Evolutionary conservation across 2,329 filamentous ascomycete genomes (phyloP).

Genomic region (Beauveria scarabaeidicola): DNA sequence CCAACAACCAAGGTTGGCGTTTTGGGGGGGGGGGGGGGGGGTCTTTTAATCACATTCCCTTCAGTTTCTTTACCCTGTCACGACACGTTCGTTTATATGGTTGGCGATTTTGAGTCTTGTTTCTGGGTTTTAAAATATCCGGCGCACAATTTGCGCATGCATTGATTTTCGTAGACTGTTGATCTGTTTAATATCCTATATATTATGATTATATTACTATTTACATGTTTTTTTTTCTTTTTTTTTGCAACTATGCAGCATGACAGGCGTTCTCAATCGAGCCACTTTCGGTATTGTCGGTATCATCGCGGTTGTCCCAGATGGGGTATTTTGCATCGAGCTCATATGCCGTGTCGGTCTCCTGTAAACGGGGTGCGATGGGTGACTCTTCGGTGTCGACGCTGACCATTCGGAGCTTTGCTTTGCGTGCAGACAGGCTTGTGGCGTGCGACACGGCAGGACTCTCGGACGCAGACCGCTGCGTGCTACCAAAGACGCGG

Average conservation of each 20-base stretch:
- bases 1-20: no score
- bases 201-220: background rate
- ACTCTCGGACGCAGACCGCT: background rate
- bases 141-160: background rate
- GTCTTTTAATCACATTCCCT: background rate
- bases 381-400: background rate
- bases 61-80: background rate
- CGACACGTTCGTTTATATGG: background rate
- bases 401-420: background rate
- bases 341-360: slow-evolving; percentile 3
- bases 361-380: background rate
- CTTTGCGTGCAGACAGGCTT: background rate
- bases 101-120: background rate
- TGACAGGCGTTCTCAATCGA: slow-evolving; percentile 1
- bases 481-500: slow-evolving; percentile 3
- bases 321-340: slow-evolving; percentile 7
- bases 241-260: background rate
- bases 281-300: background rate
- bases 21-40: no score
- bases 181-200: background rate
- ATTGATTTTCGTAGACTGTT: background rate
- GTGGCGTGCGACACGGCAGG: background rate
- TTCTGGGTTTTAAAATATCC: background rate
- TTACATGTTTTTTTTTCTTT: background rate
- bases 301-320: background rate